Base-by-base conservation (phyloP, 306 rosid genomes). In the Quercus glauca region DNA sequence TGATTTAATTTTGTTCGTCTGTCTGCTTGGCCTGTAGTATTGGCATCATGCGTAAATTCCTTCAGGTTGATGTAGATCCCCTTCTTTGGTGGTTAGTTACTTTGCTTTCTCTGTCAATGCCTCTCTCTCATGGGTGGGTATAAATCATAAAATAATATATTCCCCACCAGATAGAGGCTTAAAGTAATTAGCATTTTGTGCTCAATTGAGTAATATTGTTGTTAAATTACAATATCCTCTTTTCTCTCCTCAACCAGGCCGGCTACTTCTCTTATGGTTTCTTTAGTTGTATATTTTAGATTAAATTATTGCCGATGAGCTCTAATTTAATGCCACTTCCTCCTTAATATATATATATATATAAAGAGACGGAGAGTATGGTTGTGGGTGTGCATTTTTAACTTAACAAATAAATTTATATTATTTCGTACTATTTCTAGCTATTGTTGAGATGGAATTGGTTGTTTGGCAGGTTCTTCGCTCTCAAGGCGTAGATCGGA, bases 401-500 rank as follows among this genome's bases (percentile, higher is more conserved):
- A 49, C 17, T 49, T 11, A 49, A 11, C 1, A 12, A 49, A 10
- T 10, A 49, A 49, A 49, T 12, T 49, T 49, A 49, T 2, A 49
- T 28, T 14, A 28, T 63, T 61, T 3, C 0, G 1, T 35, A 58
- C 25, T 63, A 45, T 45, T 56, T 67, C 13, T 76, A 60, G 41
- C 74, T 7, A 28, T 73, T 41, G 14, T 68, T 69, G 79, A 81
- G 45, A 43, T 78, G 35, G 73, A 56, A 77, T 19, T 72, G 37
- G 41, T 78, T 85, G 71, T 35, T 84, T 81, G 81, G 78, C 87
- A 95, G 98, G 85, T 82, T 92, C 85, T 78, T 69, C 87, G 60
- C 86, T 83, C 74, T 85, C 87, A 63, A 90, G 91, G 83, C 82
- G 91, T 86, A 91, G 77, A 81, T 87, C 90, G 55, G 89, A 91